Percentiles rank a stretch among this genome's conserved stretches.
phyloP scores from a whole-genome alignment of 495 filamentous ascomycete genomes.

The Aspergillus kassunensis region DNA sequence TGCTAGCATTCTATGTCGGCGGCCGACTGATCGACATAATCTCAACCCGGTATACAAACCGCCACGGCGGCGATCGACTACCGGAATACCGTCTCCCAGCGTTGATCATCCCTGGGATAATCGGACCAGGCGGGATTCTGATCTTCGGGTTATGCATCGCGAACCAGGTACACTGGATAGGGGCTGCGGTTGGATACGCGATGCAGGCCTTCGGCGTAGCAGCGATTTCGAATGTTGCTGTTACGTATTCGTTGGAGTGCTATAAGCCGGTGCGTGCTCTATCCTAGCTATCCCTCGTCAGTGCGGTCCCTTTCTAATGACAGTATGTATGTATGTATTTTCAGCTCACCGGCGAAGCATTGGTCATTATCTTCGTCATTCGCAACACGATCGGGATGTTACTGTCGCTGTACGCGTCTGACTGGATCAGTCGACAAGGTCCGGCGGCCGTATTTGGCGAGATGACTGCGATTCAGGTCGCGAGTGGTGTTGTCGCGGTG shows the following conservation, averaged over 20 bases:
- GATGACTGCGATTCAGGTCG: constrained; percentile 29
- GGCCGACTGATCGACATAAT: constrained; percentile 32
- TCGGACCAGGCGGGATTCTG: constrained; percentile 27
- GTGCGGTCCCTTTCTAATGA: no score
- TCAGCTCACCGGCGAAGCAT: constrained; percentile 28
- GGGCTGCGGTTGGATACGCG: constrained; percentile 29
- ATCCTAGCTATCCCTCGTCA: no score
- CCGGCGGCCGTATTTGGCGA: constrained; percentile 27
- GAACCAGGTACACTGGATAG: constrained; percentile 27
- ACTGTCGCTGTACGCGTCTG: constrained; percentile 25
- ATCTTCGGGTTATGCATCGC: constrained; percentile 31
- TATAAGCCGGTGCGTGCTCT: constrained; percentile 24
- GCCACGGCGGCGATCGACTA: constrained; percentile 21
- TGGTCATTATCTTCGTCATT: constrained; percentile 33
- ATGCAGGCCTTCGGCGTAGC: constrained; percentile 35
- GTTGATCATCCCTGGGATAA: constrained; percentile 24
- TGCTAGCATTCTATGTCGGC: constrained; percentile 30
- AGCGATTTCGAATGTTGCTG: constrained; percentile 32
- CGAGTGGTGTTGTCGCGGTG: constrained; percentile 23
- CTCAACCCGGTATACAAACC: constrained; percentile 25
- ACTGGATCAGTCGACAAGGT: constrained; percentile 30
- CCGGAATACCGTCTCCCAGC: constrained; percentile 31
- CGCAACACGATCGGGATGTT: constrained; percentile 34
- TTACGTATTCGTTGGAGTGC: constrained; percentile 31
- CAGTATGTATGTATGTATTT: neutral